Evolutionary conservation across 2,329 filamentous ascomycete genomes (phyloP), one percentile per base, ranked within the genome.

Genomic region (Penicillium hesseltinei): DNA sequence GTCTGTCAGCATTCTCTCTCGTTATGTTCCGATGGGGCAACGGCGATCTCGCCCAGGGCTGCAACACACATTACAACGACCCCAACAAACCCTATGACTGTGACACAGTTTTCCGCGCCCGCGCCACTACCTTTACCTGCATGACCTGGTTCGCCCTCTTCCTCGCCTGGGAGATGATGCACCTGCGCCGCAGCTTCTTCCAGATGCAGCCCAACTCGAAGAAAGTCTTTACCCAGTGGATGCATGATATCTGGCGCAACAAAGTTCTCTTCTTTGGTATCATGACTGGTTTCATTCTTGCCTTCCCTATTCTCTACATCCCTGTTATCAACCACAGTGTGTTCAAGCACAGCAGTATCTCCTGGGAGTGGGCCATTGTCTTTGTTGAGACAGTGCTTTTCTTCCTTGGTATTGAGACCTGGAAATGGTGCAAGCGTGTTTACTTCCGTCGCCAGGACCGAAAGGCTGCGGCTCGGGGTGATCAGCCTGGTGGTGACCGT

Each of bases 61-160:
- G 88, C 72, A 90, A 90, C 75, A 78, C 83, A 44, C 63, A 63
- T 11, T 86, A 85, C 70, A 78, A 66, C 36, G 57, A 67, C 45
- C 59, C 61, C 0, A 57, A 2, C 31, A 62, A 59, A 17, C 71
- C 43, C 68, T 76, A 0, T 69, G 72, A 6, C 36, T 90, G 88
- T 69, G 81, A 85, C 29, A 80, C 80, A 0, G 85, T 90, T 7
- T 90, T 88, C 80, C 85, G 86, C 19, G 88, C 88, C 0, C 85
- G 89, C 15, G 87, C 87, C 0, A 90, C 89, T 0, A 88, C 85
- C 5, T 91, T 91, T 68, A 87, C 86, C 33, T 88, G 84, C 63
- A 80, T 91, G 51, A 91, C 88, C 0, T 91, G 88, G 88, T 88
- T 88, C 64, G 87, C 88, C 0, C 81, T 91, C 19, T 89, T 91